These are phyloP conservation scores for Asparagopsis taxiformis DNA, from an alignment of 31 red algal species.

Conservation along the genomic window DNA sequence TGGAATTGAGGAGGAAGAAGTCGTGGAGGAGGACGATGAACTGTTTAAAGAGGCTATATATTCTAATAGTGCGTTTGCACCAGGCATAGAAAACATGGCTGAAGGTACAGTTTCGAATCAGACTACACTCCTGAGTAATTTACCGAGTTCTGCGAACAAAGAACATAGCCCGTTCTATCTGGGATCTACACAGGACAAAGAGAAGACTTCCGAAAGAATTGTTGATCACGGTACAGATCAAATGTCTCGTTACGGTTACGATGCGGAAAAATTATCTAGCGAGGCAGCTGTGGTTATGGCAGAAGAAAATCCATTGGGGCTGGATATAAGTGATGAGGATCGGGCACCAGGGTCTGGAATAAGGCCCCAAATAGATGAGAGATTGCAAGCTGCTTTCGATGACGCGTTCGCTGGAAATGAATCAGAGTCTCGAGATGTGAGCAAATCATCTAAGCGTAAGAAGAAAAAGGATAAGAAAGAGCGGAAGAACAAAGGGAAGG, in stretches of 20 bases:
- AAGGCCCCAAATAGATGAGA: constrained; percentile 1
- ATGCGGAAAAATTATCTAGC: constrained; percentile 23
- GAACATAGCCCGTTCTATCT: constrained; percentile 67
- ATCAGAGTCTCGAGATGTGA: background rate
- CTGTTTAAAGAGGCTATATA: constrained; percentile 72
- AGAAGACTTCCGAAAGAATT: background rate
- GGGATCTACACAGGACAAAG: constrained; percentile 1
- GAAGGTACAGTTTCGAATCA: background rate
- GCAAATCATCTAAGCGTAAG: constrained; percentile 76
- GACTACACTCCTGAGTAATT: background rate
- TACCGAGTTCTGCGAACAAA: constrained; percentile 16
- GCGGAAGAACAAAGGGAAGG: constrained; percentile 5
- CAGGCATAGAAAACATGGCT: background rate
- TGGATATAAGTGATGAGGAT: constrained; percentile 68
- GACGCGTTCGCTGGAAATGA: constrained; percentile 40
- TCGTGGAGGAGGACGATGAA: constrained; percentile 24
- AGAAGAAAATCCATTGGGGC: constrained; percentile 65
- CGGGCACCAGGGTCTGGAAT: background rate
- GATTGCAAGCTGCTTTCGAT: constrained; percentile 33
- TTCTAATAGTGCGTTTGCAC: constrained; percentile 21
- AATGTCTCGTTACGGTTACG: constrained; percentile 35
- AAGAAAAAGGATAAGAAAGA: constrained; percentile 51
- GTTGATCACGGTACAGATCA: background rate
- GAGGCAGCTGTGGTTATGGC: constrained; percentile 61
- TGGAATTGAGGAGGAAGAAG: constrained; percentile 6